Conservation (phyloP, 768 basidiomycete species). For the Cyclocybe aegerita region DNA sequence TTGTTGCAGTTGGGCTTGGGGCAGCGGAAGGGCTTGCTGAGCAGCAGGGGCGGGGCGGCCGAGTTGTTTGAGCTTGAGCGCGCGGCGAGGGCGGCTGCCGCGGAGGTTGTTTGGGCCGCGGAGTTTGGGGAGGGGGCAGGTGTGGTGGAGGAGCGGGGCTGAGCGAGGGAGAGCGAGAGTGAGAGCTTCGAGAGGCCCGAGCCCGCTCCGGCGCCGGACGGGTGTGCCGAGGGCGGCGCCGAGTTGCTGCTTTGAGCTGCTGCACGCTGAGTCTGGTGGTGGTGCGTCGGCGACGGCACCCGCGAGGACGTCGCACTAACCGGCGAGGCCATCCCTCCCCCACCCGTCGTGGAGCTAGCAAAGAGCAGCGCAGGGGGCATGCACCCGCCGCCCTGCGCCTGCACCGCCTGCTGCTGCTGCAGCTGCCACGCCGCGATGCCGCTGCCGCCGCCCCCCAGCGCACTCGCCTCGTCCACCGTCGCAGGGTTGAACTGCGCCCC, state of each 20-base stretch:
- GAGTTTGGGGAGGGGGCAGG: no score
- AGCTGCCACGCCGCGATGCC: constrained; percentile 11
- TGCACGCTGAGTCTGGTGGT: no score
- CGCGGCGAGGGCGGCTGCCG: constrained; percentile 1
- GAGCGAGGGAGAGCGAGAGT: no score
- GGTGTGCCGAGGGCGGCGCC: no score
- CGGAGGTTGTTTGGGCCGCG: constrained; percentile 22
- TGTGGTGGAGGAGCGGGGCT: no score
- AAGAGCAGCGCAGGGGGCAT: constrained; percentile 70
- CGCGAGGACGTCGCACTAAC: not conserved
- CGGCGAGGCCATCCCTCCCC: not conserved
- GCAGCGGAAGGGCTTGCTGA: constrained; percentile 88
- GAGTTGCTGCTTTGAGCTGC: no score
- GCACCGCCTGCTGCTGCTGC: constrained; percentile 10
- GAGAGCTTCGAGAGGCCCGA: no score
- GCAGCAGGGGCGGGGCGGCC: constrained; percentile 52
- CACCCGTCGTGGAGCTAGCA: constrained; percentile 25
- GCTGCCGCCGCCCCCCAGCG: constrained; percentile 14
- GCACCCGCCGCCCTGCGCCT: constrained; percentile 32
- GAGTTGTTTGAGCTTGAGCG: constrained; percentile 18
- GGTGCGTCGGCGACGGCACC: not conserved
- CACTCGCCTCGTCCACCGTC: constrained; percentile 34
- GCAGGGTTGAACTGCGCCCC: constrained; percentile 48
- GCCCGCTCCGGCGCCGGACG: no score
- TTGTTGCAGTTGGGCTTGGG: constrained; percentile 96